phyloP scores from a whole-genome alignment of 371 early-diverging fungal genomes.

The Syncephalis fuscata region DNA sequence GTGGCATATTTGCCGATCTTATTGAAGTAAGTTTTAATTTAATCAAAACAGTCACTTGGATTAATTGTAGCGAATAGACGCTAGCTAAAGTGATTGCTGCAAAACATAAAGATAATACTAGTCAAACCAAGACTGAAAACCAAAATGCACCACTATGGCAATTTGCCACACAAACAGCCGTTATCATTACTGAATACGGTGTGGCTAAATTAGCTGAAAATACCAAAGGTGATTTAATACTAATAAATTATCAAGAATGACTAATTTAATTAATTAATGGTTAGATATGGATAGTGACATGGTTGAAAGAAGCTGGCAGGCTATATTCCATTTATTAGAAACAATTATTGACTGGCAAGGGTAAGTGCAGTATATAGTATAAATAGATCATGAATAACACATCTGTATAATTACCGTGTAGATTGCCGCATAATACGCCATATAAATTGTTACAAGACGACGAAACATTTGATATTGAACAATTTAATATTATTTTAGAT shows the following conservation, averaged over 20 bases:
- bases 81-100: not conserved
- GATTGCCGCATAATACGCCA: too few species aligned
- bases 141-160: constrained; percentile 36
- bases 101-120: constrained; percentile 17
- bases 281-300: not conserved
- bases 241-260: too few species aligned
- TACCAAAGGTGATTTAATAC: not conserved
- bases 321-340: not conserved
- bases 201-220: not conserved
- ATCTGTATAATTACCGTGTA: too few species aligned
- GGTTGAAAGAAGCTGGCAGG: not conserved
- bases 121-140: constrained; percentile 28
- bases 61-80: not conserved
- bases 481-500: too few species aligned
- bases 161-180: constrained; percentile 28
- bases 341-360: not conserved
- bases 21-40: constrained; percentile 30
- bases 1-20: constrained; percentile 46
- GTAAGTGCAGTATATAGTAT: not conserved
- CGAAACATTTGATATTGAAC: too few species aligned
- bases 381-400: not conserved
- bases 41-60: too few species aligned
- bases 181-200: constrained; percentile 8
- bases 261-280: not conserved
- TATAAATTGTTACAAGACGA: too few species aligned